Percentiles rank a stretch among this genome's conserved stretches.
These are phyloP conservation scores for Solanum microdontum DNA, from an alignment of 257 asterid species.

Conservation along the genomic window DNA sequence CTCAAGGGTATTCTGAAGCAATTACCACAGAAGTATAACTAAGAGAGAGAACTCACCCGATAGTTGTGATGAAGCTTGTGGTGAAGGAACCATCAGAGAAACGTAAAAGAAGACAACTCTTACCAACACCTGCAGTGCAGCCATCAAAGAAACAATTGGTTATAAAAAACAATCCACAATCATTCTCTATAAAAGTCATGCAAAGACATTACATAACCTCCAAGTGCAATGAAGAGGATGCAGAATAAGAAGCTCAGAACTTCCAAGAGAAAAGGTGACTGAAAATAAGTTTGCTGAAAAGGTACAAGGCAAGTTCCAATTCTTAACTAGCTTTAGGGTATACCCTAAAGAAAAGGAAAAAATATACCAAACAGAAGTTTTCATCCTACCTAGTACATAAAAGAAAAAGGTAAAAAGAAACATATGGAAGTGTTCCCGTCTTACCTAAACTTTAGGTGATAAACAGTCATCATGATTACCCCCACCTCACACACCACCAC, in stretches of 20 bases:
- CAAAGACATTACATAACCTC: not conserved
- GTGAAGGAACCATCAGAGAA: constrained; percentile 36
- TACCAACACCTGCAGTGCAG: constrained; percentile 21
- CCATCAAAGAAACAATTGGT: not conserved
- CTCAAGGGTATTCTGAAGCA: not conserved
- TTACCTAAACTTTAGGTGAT: not conserved
- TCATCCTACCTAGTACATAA: not conserved
- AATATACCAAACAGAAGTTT: not conserved
- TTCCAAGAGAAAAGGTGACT: not conserved
- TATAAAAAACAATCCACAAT: no score
- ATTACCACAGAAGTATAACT: not conserved
- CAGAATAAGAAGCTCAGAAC: not conserved
- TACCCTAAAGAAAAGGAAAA: not conserved
- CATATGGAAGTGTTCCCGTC: not conserved
- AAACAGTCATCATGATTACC: not conserved
- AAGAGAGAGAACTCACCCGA: constrained; percentile 15
- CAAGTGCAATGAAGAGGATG: not conserved
- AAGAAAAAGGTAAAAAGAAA: not conserved
- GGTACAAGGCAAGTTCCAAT: not conserved
- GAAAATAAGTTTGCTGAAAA: not conserved
- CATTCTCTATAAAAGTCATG: not conserved
- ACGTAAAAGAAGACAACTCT: constrained; percentile 36
- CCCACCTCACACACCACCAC: not conserved
- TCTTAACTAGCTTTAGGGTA: not conserved
- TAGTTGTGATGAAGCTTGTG: constrained; percentile 30